A percentile compares a stretch with the other conserved stretches of the same genome.
Conservation (phyloP, 2,329 filamentous ascomycete species). For the Phoma sp. region DNA sequence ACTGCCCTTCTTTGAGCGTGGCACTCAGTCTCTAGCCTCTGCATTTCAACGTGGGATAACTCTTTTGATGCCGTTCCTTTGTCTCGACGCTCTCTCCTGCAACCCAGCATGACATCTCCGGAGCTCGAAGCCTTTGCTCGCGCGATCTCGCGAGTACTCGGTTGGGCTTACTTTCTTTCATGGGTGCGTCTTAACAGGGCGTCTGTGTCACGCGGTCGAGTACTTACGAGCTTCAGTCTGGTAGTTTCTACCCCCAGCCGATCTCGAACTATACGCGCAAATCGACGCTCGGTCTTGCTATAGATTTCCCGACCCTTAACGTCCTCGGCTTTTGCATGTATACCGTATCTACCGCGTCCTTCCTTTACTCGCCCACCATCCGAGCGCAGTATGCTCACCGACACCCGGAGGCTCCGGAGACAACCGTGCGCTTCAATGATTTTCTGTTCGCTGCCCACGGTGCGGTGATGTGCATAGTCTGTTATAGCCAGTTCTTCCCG, state of each 20-base stretch:
- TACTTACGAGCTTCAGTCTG: constrained; percentile 13
- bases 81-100: constrained; percentile 1
- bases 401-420: constrained; percentile 73
- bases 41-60: constrained; percentile 4
- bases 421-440: constrained; percentile 90
- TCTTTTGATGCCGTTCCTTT: constrained; percentile 11
- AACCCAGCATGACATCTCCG: constrained; percentile 25
- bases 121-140: constrained; percentile 39
- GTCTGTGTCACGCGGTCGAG: background rate
- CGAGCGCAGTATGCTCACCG: constrained; percentile 82
- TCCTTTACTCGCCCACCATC: constrained; percentile 80
- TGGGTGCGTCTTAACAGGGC: constrained; percentile 27
- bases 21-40: background rate
- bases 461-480: constrained; percentile 71
- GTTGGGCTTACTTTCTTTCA: constrained; percentile 46
- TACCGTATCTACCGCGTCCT: constrained; percentile 72
- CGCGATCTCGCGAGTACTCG: constrained; percentile 43
- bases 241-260: constrained; percentile 83
- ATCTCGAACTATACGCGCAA: constrained; percentile 77
- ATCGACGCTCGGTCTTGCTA: constrained; percentile 81
- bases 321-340: constrained; percentile 75
- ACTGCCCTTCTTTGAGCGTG: constrained; percentile 10
- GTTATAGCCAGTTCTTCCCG: constrained; percentile 78
- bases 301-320: constrained; percentile 86
- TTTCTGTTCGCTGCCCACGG: constrained; percentile 86